Base-by-base conservation (phyloP, 352 stramenopile genomes). In the Albugo laibachii region DNA sequence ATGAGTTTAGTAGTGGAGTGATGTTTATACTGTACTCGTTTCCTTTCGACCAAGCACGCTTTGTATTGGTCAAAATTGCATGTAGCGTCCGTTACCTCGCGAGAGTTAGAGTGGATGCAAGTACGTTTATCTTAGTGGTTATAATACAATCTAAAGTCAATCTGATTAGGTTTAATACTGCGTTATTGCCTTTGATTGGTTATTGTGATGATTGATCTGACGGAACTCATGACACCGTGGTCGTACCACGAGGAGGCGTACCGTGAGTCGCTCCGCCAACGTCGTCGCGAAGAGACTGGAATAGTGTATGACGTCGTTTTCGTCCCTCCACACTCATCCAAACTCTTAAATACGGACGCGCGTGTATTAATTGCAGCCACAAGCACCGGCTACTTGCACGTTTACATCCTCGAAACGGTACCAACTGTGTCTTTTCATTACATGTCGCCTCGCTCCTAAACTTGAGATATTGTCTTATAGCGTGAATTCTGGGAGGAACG, bases 291-390 rank as follows among this genome's bases (percentile, higher is more conserved):
- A n/a, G 66, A 53, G 12, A 69, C 80, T 52, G 52, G 63, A 8
- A 50, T 78, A 13, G 68, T 77, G 42, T 75, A 78, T 47, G 53
- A 75, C 31, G 67, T 69, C 0, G 53, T 56, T 1, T 86, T 86
- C 36, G 66, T 50, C 1, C 73, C 73, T 2, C 31, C 54, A 18
- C 27, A 38, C 0, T 39, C 68, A 10, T 45, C 55, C 6, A 41
- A 36, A 31, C 24, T 31, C 8, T 31, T 31, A 31, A 10, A 3
- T 8, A 3, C 24, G 24, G 24, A 31, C 13, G 66, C 60, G 11
- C 62, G 66, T 35, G 48, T 73, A 36, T 61, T 86, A 11, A 65
- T 86, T 18, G 70, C 73, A 11, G 70, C 66, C 20, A 83, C 73
- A 45, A 86, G 66, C 58, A 65, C 53, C 1, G 73, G 73, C n/a